phyloP scores from a whole-genome alignment of 1,284 basidiomycete genomes.

The Ceratobasidium sp. region DNA sequence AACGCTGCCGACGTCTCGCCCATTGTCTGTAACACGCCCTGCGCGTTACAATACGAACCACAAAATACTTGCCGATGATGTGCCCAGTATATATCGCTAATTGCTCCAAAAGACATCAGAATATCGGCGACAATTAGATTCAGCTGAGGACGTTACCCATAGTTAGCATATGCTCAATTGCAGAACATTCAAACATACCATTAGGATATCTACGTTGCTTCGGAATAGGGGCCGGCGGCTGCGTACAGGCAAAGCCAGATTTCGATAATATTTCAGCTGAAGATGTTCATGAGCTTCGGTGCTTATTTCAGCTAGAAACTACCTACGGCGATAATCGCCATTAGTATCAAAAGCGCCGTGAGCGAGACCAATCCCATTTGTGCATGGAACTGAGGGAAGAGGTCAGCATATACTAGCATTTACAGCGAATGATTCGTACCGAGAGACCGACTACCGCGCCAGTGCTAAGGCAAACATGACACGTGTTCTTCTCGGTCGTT shows the following conservation, averaged over 20 bases:
- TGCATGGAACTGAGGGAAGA: conserved; percentile 19
- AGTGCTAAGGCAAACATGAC: conserved; percentile 33
- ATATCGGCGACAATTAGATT: conserved; percentile 29
- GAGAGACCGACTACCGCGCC: conserved; percentile 28
- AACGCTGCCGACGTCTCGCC: conserved; percentile 28
- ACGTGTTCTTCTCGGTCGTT: background rate
- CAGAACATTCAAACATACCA: conserved; percentile 10
- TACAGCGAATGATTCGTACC: background rate
- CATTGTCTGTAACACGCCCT: conserved; percentile 22
- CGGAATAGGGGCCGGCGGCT: conserved; percentile 2
- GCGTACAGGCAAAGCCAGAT: background rate
- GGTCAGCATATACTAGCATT: background rate
- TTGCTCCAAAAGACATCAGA: conserved; percentile 30
- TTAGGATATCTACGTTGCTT: conserved; percentile 34
- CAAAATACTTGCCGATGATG: conserved; percentile 36
- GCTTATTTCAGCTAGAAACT: background rate
- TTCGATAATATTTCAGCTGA: conserved; percentile 7
- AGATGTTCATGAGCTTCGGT: too few relatives aligned
- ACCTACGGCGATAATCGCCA: conserved; percentile 10
- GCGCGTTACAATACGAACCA: conserved; percentile 30
- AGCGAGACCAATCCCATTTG: conserved; percentile 24
- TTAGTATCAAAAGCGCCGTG: background rate
- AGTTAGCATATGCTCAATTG: background rate
- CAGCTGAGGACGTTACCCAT: background rate
- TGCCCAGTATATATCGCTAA: conserved; percentile 32